A percentile compares a stretch with the other conserved stretches of the same genome.
Conservation (phyloP, 2,329 filamentous ascomycete genomes). For the Phialocephala sp. region DNA sequence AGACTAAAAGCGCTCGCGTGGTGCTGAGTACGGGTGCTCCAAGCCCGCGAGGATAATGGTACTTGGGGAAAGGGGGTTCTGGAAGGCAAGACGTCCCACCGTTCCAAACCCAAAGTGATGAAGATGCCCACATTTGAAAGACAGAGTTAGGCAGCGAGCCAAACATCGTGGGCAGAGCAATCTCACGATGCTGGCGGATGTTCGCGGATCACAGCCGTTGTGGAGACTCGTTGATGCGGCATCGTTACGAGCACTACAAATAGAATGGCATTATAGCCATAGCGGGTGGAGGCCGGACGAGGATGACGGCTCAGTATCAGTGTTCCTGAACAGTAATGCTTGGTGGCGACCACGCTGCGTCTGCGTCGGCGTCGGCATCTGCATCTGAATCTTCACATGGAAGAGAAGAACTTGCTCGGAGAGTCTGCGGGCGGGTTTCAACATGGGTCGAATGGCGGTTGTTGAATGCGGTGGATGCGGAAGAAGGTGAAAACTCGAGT, state of each 20-base stretch:
- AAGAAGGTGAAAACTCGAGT: background rate
- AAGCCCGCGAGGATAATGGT: conserved; percentile 7
- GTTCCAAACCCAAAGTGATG: background rate
- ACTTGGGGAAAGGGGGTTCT: conserved; percentile 17
- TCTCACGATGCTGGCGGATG: conserved; percentile 19
- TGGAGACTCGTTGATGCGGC: conserved; percentile 8
- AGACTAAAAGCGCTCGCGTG: conserved; percentile 13
- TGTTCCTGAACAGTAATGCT: background rate
- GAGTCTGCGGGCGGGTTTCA: background rate
- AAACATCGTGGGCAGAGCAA: conserved; percentile 17
- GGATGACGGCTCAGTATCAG: conserved; percentile 2
- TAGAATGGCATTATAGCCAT: conserved; percentile 3
- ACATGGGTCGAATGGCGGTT: background rate
- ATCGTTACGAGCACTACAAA: conserved; percentile 14
- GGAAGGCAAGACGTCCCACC: conserved; percentile 1
- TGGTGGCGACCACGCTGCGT: background rate
- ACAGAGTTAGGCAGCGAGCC: conserved; percentile 26
- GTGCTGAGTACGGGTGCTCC: conserved; percentile 10
- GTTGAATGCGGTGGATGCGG: background rate
- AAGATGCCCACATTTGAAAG: conserved; percentile 23
- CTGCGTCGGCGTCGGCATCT: background rate
- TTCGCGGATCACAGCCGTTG: background rate
- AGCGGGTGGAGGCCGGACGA: background rate
- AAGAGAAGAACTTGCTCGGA: background rate
- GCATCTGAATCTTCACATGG: conserved; percentile 9